These are phyloP conservation scores for Penicillium riverlandense DNA, from an alignment of 495 filamentous ascomycete species.

Conservation along the genomic window DNA sequence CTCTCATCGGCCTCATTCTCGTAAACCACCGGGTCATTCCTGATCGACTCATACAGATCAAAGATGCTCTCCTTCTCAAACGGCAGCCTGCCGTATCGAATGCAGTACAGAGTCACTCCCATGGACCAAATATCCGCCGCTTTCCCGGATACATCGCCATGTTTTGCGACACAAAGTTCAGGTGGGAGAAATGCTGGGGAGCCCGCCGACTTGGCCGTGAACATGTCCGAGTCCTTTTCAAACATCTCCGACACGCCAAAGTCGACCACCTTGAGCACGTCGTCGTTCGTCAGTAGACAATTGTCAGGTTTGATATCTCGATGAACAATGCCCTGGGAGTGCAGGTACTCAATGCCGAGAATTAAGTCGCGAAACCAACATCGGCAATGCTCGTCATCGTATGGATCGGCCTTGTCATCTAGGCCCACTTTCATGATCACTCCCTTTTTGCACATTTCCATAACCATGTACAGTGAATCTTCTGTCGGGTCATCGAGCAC, in stretches of 20 bases:
- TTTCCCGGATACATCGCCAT: slow-evolving; percentile 81
- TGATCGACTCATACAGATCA: slow-evolving; percentile 85
- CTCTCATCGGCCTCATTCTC: slow-evolving; percentile 43
- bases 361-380: slow-evolving; percentile 95
- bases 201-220: slow-evolving; percentile 87
- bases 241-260: slow-evolving; percentile 99
- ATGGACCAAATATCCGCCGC: slow-evolving; percentile 98
- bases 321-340: slow-evolving; percentile 91
- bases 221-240: slow-evolving; percentile 81
- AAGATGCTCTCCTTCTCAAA: slow-evolving; percentile 73
- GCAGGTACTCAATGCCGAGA: slow-evolving; percentile 91
- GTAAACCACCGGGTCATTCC: slow-evolving; percentile 47
- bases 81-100: slow-evolving; percentile 80
- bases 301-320: slow-evolving; percentile 99
- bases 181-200: slow-evolving; percentile 94
- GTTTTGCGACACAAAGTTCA: slow-evolving; percentile 81
- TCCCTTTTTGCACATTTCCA: slow-evolving; percentile 98
- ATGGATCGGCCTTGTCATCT: slow-evolving; percentile 76
- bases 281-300: slow-evolving; percentile 79
- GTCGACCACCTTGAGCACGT: slow-evolving; percentile 93
- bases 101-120: slow-evolving; percentile 91
- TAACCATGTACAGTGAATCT: slow-evolving; percentile 95
- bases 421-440: slow-evolving; percentile 95
- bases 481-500: slow-evolving; percentile 93
- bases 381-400: slow-evolving; percentile 75